Percentiles rank a stretch among this genome's conserved stretches.
Conservation (phyloP, 139 green algal species). For the Picochlorum sp. region DNA sequence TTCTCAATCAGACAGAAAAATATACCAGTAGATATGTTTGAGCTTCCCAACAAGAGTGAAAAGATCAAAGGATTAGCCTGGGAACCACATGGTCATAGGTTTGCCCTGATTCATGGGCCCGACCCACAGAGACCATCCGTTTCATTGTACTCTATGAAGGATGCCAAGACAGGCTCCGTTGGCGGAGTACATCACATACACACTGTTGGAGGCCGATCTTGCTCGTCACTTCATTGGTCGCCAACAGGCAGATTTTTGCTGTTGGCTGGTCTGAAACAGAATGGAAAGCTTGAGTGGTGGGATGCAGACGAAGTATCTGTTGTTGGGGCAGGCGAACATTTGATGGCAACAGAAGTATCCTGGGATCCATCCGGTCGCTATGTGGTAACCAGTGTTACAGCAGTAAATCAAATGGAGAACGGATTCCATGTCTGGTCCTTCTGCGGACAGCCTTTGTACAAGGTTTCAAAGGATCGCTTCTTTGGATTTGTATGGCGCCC, state of each 20-base stretch:
- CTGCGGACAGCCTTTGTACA: constrained; percentile 78
- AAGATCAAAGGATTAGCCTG: constrained; percentile 80
- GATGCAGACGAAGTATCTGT: constrained; percentile 83
- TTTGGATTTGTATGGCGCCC: constrained; percentile 93
- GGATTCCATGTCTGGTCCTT: constrained; percentile 89
- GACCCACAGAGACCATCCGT: constrained; percentile 69
- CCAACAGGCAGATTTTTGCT: constrained; percentile 83
- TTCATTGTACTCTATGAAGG: constrained; percentile 89
- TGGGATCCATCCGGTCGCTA: constrained; percentile 93
- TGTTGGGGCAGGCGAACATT: constrained; percentile 80
- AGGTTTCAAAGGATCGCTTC: constrained; percentile 64
- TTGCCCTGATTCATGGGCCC: constrained; percentile 79
- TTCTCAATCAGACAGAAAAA: constrained; percentile 55
- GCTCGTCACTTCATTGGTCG: constrained; percentile 81
- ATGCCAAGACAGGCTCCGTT: constrained; percentile 36
- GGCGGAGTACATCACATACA: constrained; percentile 27
- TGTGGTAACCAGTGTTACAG: constrained; percentile 77
- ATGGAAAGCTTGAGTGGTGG: constrained; percentile 96
- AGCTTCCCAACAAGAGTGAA: constrained; percentile 60
- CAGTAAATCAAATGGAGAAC: constrained; percentile 94
- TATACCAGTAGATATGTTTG: constrained; percentile 49
- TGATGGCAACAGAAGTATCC: constrained; percentile 88
- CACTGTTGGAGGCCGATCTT: constrained; percentile 58
- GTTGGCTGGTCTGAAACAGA: constrained; percentile 79
- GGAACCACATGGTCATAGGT: constrained; percentile 86